phyloP scores from a whole-genome alignment of 768 basidiomycete genomes.

The Amanita brunnescens region DNA sequence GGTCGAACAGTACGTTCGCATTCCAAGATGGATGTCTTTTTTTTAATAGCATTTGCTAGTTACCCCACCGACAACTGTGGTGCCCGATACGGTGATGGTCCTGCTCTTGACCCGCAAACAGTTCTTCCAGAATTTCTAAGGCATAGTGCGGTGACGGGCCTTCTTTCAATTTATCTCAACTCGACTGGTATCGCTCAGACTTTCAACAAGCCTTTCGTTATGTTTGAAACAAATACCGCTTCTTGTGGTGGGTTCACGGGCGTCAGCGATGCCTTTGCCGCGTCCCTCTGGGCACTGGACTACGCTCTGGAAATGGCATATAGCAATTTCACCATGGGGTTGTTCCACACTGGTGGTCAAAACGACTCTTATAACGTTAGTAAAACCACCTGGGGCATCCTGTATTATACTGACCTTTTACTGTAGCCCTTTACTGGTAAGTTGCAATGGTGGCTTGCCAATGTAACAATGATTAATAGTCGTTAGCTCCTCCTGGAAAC shows the following conservation, averaged over 20 bases:
- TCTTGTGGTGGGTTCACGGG: conserved; percentile 65
- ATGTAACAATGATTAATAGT: conserved; percentile 26
- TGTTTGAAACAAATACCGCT: conserved; percentile 68
- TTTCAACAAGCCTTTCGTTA: conserved; percentile 41
- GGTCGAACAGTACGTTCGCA: conserved; percentile 45
- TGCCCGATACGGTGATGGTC: conserved; percentile 36
- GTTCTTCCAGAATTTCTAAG: conserved; percentile 48
- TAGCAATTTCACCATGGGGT: conserved; percentile 43
- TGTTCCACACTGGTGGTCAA: conserved; percentile 59
- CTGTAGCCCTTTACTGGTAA: conserved; percentile 46
- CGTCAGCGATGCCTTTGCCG: conserved; percentile 53
- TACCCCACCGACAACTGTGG: conserved; percentile 52
- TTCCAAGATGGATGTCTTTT: neutral
- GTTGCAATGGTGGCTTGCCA: conserved; percentile 13
- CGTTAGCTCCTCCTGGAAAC: conserved; percentile 43
- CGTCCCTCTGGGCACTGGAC: conserved; percentile 58
- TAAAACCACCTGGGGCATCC: conserved; percentile 14
- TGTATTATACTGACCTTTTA: conserved; percentile 25
- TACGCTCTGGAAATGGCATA: conserved; percentile 57
- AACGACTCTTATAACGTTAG: conserved; percentile 57
- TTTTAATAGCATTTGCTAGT: conserved; percentile 10
- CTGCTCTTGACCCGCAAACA: conserved; percentile 31
- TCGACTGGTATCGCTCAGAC: conserved; percentile 37
- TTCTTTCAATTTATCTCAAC: conserved; percentile 45
- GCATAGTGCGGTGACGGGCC: conserved; percentile 41